These are phyloP conservation scores for Chaetomium strumarium DNA, from an alignment of 2,329 filamentous ascomycete species.

Conservation along the genomic window DNA sequence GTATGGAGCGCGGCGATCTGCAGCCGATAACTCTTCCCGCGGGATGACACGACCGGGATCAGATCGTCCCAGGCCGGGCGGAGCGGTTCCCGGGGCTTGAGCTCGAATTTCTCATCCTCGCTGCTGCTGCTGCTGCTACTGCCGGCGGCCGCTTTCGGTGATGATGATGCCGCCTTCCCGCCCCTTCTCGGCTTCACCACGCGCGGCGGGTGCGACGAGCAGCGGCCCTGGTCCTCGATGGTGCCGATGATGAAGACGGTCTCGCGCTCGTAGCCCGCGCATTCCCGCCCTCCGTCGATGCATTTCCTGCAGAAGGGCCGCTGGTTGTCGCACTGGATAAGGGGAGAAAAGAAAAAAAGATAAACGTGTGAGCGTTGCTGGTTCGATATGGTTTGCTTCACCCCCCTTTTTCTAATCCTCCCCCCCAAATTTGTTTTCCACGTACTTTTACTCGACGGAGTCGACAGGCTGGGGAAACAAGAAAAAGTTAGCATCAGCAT, in stretches of 20 bases:
- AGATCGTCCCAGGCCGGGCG: conserved; percentile 47
- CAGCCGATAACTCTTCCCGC: conserved; percentile 33
- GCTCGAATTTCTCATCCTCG: conserved; percentile 21
- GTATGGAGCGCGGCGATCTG: conserved; percentile 43
- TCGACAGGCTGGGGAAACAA: conserved; percentile 42
- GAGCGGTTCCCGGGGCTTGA: conserved; percentile 37
- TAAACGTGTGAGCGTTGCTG: not conserved
- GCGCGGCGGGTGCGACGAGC: conserved; percentile 50
- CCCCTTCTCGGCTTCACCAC: conserved; percentile 32
- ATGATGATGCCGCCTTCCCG: too few species aligned
- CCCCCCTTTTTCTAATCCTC: too few species aligned
- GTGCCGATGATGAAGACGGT: conserved; percentile 61
- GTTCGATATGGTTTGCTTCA: not conserved
- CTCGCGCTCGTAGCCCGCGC: conserved; percentile 57
- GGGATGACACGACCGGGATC: conserved; percentile 36
- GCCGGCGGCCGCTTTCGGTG: conserved; percentile 7
- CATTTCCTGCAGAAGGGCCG: conserved; percentile 57
- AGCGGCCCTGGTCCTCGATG: conserved; percentile 46
- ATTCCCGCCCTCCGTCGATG: conserved; percentile 49
- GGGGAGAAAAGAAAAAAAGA: not conserved
- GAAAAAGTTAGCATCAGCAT: not conserved
- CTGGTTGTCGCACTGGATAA: conserved; percentile 53
- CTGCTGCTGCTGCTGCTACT: not conserved
- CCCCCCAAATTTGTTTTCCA: not conserved
- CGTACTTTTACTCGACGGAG: conserved; percentile 53